Percentiles rank a stretch among this genome's conserved stretches.
Conservation (phyloP, 192 early-diverging fungal genomes). For the Entomortierella chlamydospora region DNA sequence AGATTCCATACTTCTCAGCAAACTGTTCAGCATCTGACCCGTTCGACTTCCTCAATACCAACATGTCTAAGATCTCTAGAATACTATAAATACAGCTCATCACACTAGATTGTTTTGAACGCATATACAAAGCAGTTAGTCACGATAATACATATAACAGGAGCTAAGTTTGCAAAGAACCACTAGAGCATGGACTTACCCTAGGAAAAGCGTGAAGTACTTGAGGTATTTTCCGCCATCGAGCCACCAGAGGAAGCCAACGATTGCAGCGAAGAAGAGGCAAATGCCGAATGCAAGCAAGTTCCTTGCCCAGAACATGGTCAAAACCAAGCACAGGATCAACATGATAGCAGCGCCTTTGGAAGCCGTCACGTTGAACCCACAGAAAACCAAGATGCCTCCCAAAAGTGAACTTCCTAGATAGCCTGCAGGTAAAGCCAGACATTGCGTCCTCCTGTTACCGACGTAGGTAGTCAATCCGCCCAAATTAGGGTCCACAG, state of each 20-base stretch:
- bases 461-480: slow-evolving; percentile 75
- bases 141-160: background rate
- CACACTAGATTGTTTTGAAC: slow-evolving; percentile 61
- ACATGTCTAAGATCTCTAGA: slow-evolving; percentile 97
- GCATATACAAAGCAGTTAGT: slow-evolving; percentile 8
- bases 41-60: slow-evolving; percentile 90
- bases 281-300: slow-evolving; percentile 87
- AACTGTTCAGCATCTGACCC: slow-evolving; percentile 94
- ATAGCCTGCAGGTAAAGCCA: slow-evolving; percentile 91
- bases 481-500: slow-evolving; percentile 93
- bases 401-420: slow-evolving; percentile 91
- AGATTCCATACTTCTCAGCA: slow-evolving; percentile 78
- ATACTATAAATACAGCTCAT: slow-evolving; percentile 95
- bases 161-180: background rate
- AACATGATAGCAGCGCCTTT: slow-evolving; percentile 90
- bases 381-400: slow-evolving; percentile 92
- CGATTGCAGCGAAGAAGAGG: slow-evolving; percentile 83
- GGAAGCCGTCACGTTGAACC: slow-evolving; percentile 88
- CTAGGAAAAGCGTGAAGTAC: slow-evolving; percentile 95
- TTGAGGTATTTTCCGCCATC: slow-evolving; percentile 76
- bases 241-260: slow-evolving; percentile 89
- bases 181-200: slow-evolving; percentile 56
- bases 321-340: slow-evolving; percentile 83
- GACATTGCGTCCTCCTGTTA: slow-evolving; percentile 76
- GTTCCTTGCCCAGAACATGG: slow-evolving; percentile 90